Conservation (phyloP, 2,329 filamentous ascomycete species). For the Fusarium pseudograminearum region DNA sequence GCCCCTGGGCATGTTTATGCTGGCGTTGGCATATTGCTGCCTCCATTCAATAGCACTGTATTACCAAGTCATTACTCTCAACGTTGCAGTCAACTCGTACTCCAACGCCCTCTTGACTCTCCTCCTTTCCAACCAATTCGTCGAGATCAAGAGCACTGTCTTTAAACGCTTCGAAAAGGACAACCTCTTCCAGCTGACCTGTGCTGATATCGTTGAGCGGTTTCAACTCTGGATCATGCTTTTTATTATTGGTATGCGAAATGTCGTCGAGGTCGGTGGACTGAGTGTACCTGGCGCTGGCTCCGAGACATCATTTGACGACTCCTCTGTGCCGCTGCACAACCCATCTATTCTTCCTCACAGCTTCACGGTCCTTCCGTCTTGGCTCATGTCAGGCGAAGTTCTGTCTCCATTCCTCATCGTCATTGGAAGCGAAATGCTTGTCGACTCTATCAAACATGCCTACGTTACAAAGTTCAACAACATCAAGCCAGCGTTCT, state of each 20-base stretch:
- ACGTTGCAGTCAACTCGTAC: slow-evolving; percentile 98
- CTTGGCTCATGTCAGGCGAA: slow-evolving; percentile 81
- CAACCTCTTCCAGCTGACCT: slow-evolving; percentile 95
- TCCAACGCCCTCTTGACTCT: slow-evolving; percentile 94
- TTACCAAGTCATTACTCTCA: slow-evolving; percentile 97
- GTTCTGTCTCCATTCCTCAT: slow-evolving; percentile 93
- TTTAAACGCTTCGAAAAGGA: slow-evolving; percentile 99
- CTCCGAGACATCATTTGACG: slow-evolving; percentile 60
- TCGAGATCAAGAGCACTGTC: slow-evolving; percentile 97
- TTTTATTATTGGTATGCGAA: slow-evolving; percentile 93
- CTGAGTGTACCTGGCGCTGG: slow-evolving; percentile 72
- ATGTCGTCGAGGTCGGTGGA: slow-evolving; percentile 94
- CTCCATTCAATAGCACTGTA: slow-evolving; percentile 89
- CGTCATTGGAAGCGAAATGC: slow-evolving; percentile 94
- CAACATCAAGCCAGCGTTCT: slow-evolving; percentile 91
- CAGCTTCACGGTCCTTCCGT: slow-evolving; percentile 90
- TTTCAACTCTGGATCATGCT: slow-evolving; percentile 99
- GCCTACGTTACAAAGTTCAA: slow-evolving; percentile 99
- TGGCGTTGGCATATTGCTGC: slow-evolving; percentile 89
- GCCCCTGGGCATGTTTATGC: slow-evolving; percentile 89
- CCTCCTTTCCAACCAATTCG: slow-evolving; percentile 96
- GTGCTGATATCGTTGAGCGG: slow-evolving; percentile 94
- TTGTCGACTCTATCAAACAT: slow-evolving; percentile 97
- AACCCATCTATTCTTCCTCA: slow-evolving; percentile 84
- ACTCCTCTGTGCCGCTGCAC: slow-evolving; percentile 69